Evolutionary conservation across 208 protist genomes (phyloP).

Genomic region (Crithidia sp.): DNA sequence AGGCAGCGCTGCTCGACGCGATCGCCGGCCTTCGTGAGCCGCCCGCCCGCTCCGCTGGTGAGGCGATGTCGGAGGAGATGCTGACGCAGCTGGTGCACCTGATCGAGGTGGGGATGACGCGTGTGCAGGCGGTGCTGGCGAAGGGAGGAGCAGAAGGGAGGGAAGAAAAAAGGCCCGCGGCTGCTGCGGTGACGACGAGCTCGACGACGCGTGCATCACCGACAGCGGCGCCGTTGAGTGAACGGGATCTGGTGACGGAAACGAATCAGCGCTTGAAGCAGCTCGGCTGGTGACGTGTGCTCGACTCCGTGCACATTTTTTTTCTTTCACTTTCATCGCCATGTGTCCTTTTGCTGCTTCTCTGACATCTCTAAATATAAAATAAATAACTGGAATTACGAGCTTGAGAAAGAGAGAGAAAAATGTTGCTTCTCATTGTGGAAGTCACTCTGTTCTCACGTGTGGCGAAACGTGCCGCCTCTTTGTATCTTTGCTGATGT

Average conservation of each 20-base stretch:
- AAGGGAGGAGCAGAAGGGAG: not conserved
- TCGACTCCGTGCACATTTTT: not conserved
- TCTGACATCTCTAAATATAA: not conserved
- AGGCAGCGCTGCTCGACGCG: constrained; percentile 28
- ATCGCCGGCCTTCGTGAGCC: constrained; percentile 18
- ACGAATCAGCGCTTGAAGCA: constrained; percentile 37
- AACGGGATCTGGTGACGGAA: constrained; percentile 31
- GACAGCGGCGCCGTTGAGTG: constrained; percentile 1
- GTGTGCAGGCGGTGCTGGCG: constrained; percentile 46
- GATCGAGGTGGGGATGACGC: constrained; percentile 65
- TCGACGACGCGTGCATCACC: not conserved
- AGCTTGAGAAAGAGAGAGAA: too few relatives aligned
- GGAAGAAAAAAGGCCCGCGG: not conserved
- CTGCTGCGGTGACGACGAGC: not conserved
- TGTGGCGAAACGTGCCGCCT: too few relatives aligned
- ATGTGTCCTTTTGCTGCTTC: too few relatives aligned
- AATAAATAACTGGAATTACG: not conserved
- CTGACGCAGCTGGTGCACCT: constrained; percentile 47
- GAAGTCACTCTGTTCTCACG: too few relatives aligned
- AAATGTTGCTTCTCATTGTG: too few relatives aligned
- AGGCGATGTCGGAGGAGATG: constrained; percentile 41
- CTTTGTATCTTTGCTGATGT: too few relatives aligned
- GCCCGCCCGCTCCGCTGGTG: constrained; percentile 9
- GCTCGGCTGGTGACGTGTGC: constrained; percentile 35
- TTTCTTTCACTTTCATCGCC: not conserved